Base-by-base conservation (phyloP, 768 basidiomycete genomes). In the Boletus reticuloceps region DNA sequence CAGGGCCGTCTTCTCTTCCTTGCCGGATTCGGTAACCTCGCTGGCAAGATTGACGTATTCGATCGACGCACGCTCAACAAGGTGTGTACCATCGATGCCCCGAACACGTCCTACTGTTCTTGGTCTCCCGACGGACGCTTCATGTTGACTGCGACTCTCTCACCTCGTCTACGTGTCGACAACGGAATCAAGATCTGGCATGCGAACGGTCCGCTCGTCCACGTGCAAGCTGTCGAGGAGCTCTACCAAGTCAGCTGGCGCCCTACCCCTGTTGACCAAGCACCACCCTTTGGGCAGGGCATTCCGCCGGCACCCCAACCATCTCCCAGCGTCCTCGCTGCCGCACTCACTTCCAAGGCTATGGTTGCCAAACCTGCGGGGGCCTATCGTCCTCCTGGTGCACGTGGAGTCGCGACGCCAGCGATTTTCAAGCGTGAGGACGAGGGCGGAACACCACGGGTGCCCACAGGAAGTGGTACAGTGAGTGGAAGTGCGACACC, bases 141-240 rank as follows among this genome's bases (percentile, higher is more conserved):
- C 77, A 82, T 99, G 25, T 78, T 99, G 62, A 98, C 96, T 9
- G 94, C 95, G 3, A 98, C 94, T 0, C 82, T 98, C n/a, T 94
- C 91, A 17, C 97, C 97, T 0, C 84, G 97, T 22, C 75, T 98
- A 47, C 85, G 97, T 38, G 97, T 99, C 55, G 97, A 99, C 75
- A 98, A 98, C 63, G 94, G 95, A 2, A 85, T 98, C 71, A 97
- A 95, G 75, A 80, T 99, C 56, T 98, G 89, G 90, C 94, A 96
- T 69, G 94, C 91, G 69, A 80, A 85, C 0, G 95, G 97, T 10
- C 80, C 85, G 1, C 81, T 98, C n/a, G 67, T 97, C 51, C 93
- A 98, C 58, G 75, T 89, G 19, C 92, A 97, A 68, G 65, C 76
- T 45, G 73, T 84, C 51, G 93, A 97, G 5, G 96, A 98, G 68